These are phyloP conservation scores for Irpex sp. DNA, from an alignment of 1,284 basidiomycete species.

Conservation along the genomic window DNA sequence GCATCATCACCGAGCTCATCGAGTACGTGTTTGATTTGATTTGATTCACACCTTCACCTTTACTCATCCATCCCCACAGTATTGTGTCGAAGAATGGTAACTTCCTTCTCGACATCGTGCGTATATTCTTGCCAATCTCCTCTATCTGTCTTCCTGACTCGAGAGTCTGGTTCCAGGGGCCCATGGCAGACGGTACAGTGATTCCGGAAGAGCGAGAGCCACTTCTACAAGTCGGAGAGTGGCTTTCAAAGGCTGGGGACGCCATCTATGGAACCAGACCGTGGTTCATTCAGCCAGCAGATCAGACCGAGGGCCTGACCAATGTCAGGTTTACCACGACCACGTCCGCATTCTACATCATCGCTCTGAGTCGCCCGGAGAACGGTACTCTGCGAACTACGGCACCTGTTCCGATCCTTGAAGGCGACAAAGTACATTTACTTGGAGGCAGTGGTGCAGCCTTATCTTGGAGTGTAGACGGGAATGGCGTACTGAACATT, in stretches of 20 bases:
- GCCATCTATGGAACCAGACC: slow-evolving; percentile 27
- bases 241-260: slow-evolving; percentile 30
- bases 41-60: not conserved
- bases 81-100: slow-evolving; percentile 20
- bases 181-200: slow-evolving; percentile 16
- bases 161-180: slow-evolving; percentile 12
- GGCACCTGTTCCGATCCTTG: slow-evolving; percentile 42
- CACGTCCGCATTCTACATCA: slow-evolving; percentile 46
- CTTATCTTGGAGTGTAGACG: slow-evolving; percentile 14
- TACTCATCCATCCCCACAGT: slow-evolving; percentile 1
- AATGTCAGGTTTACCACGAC: slow-evolving; percentile 47
- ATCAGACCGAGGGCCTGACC: slow-evolving; percentile 7
- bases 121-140: not conserved
- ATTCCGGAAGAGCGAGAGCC: slow-evolving; percentile 14
- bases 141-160: slow-evolving; percentile 9
- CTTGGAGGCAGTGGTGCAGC: slow-evolving; percentile 29
- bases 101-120: slow-evolving; percentile 13
- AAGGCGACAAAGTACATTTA: slow-evolving; percentile 39
- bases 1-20: slow-evolving; percentile 13
- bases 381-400: slow-evolving; percentile 32
- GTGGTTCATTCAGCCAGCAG: slow-evolving; percentile 14
- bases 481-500: slow-evolving; percentile 9
- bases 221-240: slow-evolving; percentile 20
- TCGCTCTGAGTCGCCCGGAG: slow-evolving; percentile 38
- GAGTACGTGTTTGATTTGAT: slow-evolving; percentile 11